A percentile compares a stretch with the other conserved stretches of the same genome.
Evolutionary conservation across 2,329 filamentous ascomycete genomes (phyloP).

Genomic region (Calonectria montana): DNA sequence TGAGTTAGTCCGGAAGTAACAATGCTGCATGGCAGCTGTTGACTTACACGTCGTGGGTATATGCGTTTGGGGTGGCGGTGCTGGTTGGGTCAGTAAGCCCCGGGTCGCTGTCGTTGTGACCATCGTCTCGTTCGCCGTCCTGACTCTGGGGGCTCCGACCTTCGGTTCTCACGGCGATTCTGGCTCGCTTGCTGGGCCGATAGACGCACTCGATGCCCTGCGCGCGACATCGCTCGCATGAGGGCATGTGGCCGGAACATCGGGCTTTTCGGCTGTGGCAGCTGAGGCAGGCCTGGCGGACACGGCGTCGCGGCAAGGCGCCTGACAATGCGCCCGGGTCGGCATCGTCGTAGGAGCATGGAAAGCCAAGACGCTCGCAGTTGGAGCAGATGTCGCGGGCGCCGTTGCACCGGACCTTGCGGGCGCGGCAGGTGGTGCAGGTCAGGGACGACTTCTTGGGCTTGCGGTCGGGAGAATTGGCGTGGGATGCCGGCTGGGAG

Average conservation of each 20-base stretch:
- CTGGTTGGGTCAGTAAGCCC: conserved; percentile 49
- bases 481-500: conserved; percentile 38
- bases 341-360: conserved; percentile 66
- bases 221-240: conserved; percentile 61
- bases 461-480: conserved; percentile 48
- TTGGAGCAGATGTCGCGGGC: conserved; percentile 65
- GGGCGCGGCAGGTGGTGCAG: conserved; percentile 65
- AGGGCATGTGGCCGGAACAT: conserved; percentile 67
- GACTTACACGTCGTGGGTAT: conserved; percentile 50
- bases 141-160: conserved; percentile 47
- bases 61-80: conserved; percentile 48
- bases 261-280: conserved; percentile 69
- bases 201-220: conserved; percentile 69
- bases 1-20: conserved; percentile 33
- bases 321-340: conserved; percentile 55
- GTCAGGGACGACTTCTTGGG: conserved; percentile 59
- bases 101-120: conserved; percentile 49
- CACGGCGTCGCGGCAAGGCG: conserved; percentile 63
- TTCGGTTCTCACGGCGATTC: conserved; percentile 40
- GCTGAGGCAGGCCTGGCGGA: conserved; percentile 67
- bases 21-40: neutral
- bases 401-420: conserved; percentile 70
- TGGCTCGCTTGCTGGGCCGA: conserved; percentile 58
- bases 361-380: conserved; percentile 68
- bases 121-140: conserved; percentile 50